phyloP scores from a whole-genome alignment of 495 filamentous ascomycete species.

The Aspergillus carlsbadensis region DNA sequence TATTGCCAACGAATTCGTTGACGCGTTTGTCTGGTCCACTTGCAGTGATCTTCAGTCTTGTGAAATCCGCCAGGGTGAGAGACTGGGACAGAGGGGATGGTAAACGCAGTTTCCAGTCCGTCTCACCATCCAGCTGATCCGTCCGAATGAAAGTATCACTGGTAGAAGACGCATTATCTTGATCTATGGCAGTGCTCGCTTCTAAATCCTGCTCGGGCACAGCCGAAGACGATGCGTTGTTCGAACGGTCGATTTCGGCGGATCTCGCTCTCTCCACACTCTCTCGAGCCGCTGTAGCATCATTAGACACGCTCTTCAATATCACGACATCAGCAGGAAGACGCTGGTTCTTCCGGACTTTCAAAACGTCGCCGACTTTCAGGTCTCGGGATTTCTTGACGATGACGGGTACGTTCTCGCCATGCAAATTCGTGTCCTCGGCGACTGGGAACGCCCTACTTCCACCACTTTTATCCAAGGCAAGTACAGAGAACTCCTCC shows the following conservation, averaged over 20 bases:
- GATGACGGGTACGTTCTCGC: conserved; percentile 48
- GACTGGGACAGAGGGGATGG: conserved; percentile 80
- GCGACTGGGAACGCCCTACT: conserved; percentile 18
- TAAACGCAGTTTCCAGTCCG: conserved; percentile 95
- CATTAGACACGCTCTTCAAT: conserved; percentile 75
- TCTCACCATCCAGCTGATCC: conserved; percentile 97
- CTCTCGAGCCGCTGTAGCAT: conserved; percentile 38
- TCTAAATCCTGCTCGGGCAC: conserved; percentile 7
- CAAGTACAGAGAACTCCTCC: conserved; percentile 80
- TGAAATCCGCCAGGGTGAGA: conserved; percentile 65
- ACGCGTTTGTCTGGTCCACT: conserved; percentile 89
- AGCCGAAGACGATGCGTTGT: conserved; percentile 16
- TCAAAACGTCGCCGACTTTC: conserved; percentile 91
- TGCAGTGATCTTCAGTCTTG: conserved; percentile 72
- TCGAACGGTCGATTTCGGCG: conserved; percentile 25
- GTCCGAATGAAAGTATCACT: conserved; percentile 97
- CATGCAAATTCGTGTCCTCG: conserved; percentile 1
- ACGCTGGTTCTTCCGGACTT: conserved; percentile 84
- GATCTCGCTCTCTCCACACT: conserved; percentile 19
- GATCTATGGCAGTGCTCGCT: conserved; percentile 10
- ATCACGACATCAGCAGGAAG: conserved; percentile 95
- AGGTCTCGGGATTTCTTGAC: conserved; percentile 82
- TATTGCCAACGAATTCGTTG: conserved; percentile 87
- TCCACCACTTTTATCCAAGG: conserved; percentile 48
- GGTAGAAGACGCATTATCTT: conserved; percentile 29